phyloP scores from a whole-genome alignment of 2,329 filamentous ascomycete species.

The Apiospora saccharicola region DNA sequence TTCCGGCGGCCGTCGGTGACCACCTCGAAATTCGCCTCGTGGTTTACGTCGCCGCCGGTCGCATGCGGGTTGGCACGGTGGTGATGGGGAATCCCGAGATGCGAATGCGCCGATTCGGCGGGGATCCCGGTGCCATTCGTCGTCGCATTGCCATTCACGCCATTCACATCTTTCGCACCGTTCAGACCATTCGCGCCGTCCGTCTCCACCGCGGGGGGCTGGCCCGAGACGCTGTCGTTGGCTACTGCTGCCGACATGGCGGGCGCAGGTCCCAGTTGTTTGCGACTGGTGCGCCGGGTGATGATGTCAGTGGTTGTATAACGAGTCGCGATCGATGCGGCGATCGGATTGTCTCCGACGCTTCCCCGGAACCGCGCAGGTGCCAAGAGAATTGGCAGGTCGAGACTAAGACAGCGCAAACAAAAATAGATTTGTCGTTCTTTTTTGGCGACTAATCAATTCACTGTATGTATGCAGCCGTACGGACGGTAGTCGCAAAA shows the following conservation, averaged over 20 bases:
- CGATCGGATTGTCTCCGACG: neutral
- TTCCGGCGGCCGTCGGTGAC: constrained; percentile 1
- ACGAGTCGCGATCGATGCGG: neutral
- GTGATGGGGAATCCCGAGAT: too few species aligned
- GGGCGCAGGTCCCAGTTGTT: neutral
- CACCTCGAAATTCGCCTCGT: constrained; percentile 1
- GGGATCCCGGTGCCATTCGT: neutral
- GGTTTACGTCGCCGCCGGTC: neutral
- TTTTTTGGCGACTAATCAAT: neutral
- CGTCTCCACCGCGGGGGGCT: neutral
- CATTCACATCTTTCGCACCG: neutral
- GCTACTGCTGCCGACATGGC: constrained; percentile 14
- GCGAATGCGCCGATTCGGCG: too few species aligned
- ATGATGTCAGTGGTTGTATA: neutral
- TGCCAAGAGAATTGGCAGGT: constrained; percentile 1
- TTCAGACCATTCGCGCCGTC: neutral
- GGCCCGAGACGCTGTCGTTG: neutral
- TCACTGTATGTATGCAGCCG: constrained; percentile 5
- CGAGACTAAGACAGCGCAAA: neutral
- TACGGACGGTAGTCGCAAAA: neutral
- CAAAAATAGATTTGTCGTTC: neutral
- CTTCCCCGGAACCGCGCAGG: neutral
- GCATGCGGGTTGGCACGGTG: neutral
- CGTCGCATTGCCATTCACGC: neutral
- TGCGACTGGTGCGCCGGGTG: neutral